Evolutionary conservation across 1,139 yeast genomes (phyloP).

Genomic region (Candida sanyaensis): DNA sequence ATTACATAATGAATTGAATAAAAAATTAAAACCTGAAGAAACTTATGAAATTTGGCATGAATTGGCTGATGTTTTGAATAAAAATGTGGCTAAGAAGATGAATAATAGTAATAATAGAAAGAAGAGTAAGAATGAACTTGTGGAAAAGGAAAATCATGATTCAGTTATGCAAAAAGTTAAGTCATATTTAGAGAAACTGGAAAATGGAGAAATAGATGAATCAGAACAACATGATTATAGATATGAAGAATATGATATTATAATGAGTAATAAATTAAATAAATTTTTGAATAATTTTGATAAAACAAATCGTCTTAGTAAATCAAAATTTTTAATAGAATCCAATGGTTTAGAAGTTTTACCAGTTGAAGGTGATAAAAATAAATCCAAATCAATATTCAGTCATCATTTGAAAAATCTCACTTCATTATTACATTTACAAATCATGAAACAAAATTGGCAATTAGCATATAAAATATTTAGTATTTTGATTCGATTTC

Average conservation of each 20-base stretch:
- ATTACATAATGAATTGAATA: slow-evolving; percentile 18
- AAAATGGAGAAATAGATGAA: slow-evolving; percentile 14
- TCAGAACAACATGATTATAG: slow-evolving; percentile 9
- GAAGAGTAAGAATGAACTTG: not conserved
- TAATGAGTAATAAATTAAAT: slow-evolving; percentile 15
- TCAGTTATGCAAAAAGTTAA: slow-evolving; percentile 7
- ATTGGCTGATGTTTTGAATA: slow-evolving; percentile 3
- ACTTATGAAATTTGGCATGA: slow-evolving; percentile 43
- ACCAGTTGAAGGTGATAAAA: slow-evolving; percentile 18
- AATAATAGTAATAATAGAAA: not conserved
- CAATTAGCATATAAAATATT: slow-evolving; percentile 53
- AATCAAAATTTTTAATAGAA: slow-evolving; percentile 24
- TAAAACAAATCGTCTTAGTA: slow-evolving; percentile 21
- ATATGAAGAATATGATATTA: slow-evolving; percentile 9
- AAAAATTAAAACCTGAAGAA: slow-evolving; percentile 31
- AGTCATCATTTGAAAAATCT: slow-evolving; percentile 34
- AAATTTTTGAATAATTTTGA: slow-evolving; percentile 23
- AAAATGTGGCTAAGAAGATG: not conserved
- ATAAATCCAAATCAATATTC: slow-evolving; percentile 9
- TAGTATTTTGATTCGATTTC: slow-evolving; percentile 47
- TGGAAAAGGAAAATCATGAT: not conserved
- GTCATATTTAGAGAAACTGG: slow-evolving; percentile 14
- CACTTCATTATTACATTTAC: slow-evolving; percentile 33
- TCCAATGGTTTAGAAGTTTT: slow-evolving; percentile 34
- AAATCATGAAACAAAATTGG: slow-evolving; percentile 55